phyloP scores from a whole-genome alignment of 495 filamentous ascomycete genomes.

The Aspergillus affinis region DNA sequence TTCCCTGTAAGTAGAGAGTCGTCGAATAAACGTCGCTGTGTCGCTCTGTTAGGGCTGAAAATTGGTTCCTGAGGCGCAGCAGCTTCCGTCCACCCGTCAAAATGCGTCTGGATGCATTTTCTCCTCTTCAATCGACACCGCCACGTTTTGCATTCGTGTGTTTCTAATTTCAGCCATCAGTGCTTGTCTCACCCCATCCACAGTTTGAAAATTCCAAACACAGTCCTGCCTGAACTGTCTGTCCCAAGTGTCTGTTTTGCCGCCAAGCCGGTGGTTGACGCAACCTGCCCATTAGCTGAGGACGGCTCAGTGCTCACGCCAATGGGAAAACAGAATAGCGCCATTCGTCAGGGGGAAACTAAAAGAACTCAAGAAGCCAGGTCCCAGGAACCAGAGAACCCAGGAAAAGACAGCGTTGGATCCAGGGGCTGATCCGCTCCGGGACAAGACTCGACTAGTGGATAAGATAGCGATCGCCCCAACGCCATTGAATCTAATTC shows the following conservation, averaged over 20 bases:
- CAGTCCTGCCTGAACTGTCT: not conserved
- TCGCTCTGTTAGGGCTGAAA: not conserved
- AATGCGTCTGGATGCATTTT: not conserved
- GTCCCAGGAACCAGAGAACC: no score
- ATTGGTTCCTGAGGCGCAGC: not conserved
- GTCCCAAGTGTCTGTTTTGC: not conserved
- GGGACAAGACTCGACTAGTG: conserved; percentile 22
- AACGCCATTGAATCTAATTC: not conserved
- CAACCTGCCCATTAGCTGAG: not conserved
- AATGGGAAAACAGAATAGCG: not conserved
- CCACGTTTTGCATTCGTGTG: not conserved
- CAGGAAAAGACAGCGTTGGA: not conserved
- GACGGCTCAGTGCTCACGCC: not conserved
- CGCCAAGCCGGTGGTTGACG: not conserved
- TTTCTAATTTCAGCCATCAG: not conserved
- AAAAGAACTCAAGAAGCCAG: not conserved
- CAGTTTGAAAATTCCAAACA: not conserved
- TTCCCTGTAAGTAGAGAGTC: not conserved
- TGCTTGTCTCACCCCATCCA: not conserved
- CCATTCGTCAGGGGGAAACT: not conserved
- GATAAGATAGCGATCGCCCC: conserved; percentile 11
- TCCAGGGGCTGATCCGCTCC: conserved; percentile 15
- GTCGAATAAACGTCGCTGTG: no score
- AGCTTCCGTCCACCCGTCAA: not conserved
- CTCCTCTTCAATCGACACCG: not conserved